Conservation (phyloP, 2,329 filamentous ascomycete genomes). For the Trichoderma endophyticum region DNA sequence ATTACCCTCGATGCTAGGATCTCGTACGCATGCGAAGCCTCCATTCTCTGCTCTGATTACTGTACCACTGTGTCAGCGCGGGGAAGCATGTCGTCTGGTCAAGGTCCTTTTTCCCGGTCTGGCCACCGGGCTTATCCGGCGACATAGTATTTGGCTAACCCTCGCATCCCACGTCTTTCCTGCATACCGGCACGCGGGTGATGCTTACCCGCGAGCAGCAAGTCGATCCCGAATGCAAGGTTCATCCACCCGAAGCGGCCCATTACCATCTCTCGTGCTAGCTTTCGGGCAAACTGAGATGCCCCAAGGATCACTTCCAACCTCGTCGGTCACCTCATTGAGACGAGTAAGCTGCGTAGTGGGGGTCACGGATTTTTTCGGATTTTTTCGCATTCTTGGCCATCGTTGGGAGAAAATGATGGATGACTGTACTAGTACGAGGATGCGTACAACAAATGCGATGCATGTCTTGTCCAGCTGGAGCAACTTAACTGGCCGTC, state of each 20-base stretch:
- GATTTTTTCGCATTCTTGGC: neutral
- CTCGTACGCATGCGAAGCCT: neutral
- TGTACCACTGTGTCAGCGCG: conserved; percentile 9
- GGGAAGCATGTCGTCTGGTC: conserved; percentile 15
- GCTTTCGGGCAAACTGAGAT: neutral
- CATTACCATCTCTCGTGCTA: neutral
- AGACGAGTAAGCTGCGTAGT: neutral
- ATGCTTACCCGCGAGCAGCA: conserved; percentile 6
- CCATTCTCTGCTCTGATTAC: neutral
- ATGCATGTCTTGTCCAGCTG: neutral
- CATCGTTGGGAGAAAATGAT: neutral
- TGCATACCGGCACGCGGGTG: conserved; percentile 9
- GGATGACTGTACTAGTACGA: neutral
- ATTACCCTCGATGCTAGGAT: neutral
- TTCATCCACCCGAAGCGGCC: neutral
- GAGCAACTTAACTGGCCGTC: neutral
- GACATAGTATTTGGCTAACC: neutral
- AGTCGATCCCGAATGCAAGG: conserved; percentile 1
- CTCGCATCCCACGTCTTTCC: conserved; percentile 10
- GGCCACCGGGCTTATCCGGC: neutral
- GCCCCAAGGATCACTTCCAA: neutral
- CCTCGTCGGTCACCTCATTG: neutral
- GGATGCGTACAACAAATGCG: neutral
- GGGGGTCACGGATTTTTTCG: neutral
- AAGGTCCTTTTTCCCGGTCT: neutral